Evolutionary conservation across 2,329 filamentous ascomycete genomes (phyloP).

Genomic region (Trichophyton simii): DNA sequence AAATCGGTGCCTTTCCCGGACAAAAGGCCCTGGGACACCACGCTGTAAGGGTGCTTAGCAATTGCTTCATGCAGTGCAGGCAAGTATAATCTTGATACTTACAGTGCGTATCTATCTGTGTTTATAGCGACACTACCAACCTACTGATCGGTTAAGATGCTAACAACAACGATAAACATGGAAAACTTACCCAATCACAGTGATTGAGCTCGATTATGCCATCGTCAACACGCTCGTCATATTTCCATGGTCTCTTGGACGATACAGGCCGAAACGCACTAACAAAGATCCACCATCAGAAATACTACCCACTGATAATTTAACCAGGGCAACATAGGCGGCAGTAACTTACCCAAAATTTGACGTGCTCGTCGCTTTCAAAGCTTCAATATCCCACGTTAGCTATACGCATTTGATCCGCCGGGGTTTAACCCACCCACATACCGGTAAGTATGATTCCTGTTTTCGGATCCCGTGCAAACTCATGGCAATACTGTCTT

Average conservation of each 20-base stretch:
- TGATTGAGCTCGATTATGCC: not conserved
- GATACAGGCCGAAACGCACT: slow-evolving; percentile 5
- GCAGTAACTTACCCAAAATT: slow-evolving; percentile 8
- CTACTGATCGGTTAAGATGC: slow-evolving; percentile 14
- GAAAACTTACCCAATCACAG: slow-evolving; percentile 11
- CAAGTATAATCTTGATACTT: not conserved
- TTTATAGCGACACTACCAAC: slow-evolving; percentile 27
- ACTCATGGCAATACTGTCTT: slow-evolving; percentile 4
- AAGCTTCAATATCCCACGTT: not conserved
- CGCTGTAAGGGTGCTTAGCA: not conserved
- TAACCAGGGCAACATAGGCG: not conserved
- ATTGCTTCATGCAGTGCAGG: not conserved
- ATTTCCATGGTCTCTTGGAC: slow-evolving; percentile 7
- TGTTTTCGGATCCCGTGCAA: slow-evolving; percentile 24
- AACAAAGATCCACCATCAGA: not conserved
- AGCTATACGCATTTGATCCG: not conserved
- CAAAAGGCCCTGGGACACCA: not conserved
- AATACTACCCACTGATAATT: not conserved
- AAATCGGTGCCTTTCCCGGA: not conserved
- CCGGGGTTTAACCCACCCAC: slow-evolving; percentile 8
- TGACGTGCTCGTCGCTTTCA: not conserved
- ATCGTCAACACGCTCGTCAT: not conserved
- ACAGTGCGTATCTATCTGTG: slow-evolving; percentile 20
- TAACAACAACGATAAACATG: not conserved
- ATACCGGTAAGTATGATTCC: slow-evolving; percentile 28